Evolutionary conservation across 2,329 filamentous ascomycete species (phyloP).

Genomic region (Balansia obtecta): DNA sequence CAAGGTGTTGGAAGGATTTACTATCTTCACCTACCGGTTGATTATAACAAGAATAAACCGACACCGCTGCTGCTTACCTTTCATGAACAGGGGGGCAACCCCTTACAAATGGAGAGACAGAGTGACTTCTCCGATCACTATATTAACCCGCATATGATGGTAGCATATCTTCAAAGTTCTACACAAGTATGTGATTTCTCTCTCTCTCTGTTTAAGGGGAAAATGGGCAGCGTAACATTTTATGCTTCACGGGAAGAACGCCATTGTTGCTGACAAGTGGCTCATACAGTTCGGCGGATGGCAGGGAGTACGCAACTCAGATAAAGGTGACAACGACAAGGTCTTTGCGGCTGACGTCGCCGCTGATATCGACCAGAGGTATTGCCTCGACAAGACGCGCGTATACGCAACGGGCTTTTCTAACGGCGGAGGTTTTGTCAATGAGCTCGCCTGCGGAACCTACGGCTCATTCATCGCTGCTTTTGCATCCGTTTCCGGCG

Average conservation of each 20-base stretch:
- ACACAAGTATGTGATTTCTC: slow-evolving; percentile 13
- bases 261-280: neutral
- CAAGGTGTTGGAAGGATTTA: no score
- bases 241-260: no score
- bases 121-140: no score
- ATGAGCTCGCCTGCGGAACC: slow-evolving; percentile 26
- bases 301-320: slow-evolving; percentile 25
- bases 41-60: no score
- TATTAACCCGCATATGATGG: no score
- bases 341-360: slow-evolving; percentile 32
- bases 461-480: slow-evolving; percentile 23
- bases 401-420: slow-evolving; percentile 32
- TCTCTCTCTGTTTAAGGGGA: neutral
- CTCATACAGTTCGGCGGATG: slow-evolving; percentile 21
- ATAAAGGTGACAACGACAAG: slow-evolving; percentile 25
- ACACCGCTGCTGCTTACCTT: no score
- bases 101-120: no score
- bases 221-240: neutral
- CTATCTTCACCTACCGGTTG: no score
- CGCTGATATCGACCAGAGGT: slow-evolving; percentile 20
- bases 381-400: slow-evolving; percentile 27
- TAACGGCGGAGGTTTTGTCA: slow-evolving; percentile 32
- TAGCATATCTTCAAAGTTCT: slow-evolving; percentile 34
- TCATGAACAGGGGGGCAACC: no score
- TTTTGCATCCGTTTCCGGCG: slow-evolving; percentile 28